Conservation (phyloP, 495 filamentous ascomycete genomes). For the Aspergillus nanangensis region DNA sequence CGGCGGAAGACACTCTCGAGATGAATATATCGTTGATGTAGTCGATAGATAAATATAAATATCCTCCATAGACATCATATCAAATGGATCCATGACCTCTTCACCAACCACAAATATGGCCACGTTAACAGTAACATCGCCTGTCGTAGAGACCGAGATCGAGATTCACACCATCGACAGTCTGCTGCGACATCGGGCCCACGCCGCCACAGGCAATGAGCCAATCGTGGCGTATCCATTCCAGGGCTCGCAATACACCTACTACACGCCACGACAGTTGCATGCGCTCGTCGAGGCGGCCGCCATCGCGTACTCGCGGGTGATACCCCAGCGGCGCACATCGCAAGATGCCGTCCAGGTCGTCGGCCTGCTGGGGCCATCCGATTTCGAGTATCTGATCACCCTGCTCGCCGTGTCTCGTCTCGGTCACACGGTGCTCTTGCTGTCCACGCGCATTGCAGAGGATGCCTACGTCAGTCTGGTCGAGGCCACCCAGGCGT, state of each 20-base stretch:
- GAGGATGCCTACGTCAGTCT: slow-evolving; percentile 39
- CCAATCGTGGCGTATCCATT: slow-evolving; percentile 28
- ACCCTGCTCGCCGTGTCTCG: slow-evolving; percentile 37
- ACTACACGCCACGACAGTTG: slow-evolving; percentile 29
- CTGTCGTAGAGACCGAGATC: slow-evolving; percentile 1
- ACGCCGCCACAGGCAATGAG: slow-evolving; percentile 17
- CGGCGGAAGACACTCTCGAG: too few relatives aligned
- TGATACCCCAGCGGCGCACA: slow-evolving; percentile 16
- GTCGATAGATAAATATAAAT: too few relatives aligned
- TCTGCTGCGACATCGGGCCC: slow-evolving; percentile 21
- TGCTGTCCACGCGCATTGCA: slow-evolving; percentile 42
- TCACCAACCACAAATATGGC: too few relatives aligned
- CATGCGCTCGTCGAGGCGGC: slow-evolving; percentile 28
- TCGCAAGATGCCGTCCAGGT: slow-evolving; percentile 32
- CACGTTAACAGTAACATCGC: too few relatives aligned
- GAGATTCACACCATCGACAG: slow-evolving; percentile 23
- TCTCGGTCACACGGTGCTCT: slow-evolving; percentile 43
- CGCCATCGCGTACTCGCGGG: slow-evolving; percentile 16
- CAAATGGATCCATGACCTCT: too few relatives aligned
- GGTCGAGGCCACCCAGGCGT: slow-evolving; percentile 18
- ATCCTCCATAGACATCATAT: too few relatives aligned
- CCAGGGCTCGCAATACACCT: slow-evolving; percentile 25
- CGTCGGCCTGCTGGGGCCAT: slow-evolving; percentile 37
- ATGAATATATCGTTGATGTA: too few relatives aligned
- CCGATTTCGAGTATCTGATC: slow-evolving; percentile 40